A percentile compares a stretch with the other conserved stretches of the same genome.
Conservation (phyloP, 129 eudicot genomes). For the Deinandra increscens region DNA sequence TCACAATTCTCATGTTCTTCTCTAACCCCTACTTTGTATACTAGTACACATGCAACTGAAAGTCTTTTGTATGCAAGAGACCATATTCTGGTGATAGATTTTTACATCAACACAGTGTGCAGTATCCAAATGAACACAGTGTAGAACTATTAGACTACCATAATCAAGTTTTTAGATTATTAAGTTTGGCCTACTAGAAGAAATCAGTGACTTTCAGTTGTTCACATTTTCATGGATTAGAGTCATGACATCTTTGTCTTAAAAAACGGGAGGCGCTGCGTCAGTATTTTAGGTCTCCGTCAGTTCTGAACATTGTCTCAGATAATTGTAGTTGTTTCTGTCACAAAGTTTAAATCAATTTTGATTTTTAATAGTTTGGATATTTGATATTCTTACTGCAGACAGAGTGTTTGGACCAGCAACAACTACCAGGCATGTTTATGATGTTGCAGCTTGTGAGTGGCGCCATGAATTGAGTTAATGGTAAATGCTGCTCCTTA, state of each 20-base stretch:
- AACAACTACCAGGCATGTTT: slow-evolving; percentile 90
- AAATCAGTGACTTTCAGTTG: neutral
- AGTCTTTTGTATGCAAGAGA: slow-evolving; percentile 24
- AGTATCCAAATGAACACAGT: too few relatives aligned
- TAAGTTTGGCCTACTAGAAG: neutral
- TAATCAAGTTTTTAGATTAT: neutral
- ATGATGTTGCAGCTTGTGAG: slow-evolving; percentile 84
- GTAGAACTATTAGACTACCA: too few relatives aligned
- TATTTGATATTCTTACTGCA: too few relatives aligned
- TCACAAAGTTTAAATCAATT: neutral
- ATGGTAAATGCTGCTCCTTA: slow-evolving; percentile 44
- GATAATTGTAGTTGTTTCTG: neutral
- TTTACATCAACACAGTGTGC: neutral
- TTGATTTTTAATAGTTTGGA: too few relatives aligned
- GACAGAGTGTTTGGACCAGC: slow-evolving; percentile 97
- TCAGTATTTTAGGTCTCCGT: neutral
- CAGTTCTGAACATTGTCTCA: neutral
- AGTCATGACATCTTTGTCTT: neutral
- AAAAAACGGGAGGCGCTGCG: neutral
- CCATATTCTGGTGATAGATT: slow-evolving; percentile 3
- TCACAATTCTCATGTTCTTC: slow-evolving; percentile 35
- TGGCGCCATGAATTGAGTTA: slow-evolving; percentile 93
- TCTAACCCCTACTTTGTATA: slow-evolving; percentile 5
- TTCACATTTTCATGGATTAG: neutral
- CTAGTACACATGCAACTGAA: slow-evolving; percentile 35